Conservation (phyloP, 345 rosid genomes). For the Citrus sinensis region DNA sequence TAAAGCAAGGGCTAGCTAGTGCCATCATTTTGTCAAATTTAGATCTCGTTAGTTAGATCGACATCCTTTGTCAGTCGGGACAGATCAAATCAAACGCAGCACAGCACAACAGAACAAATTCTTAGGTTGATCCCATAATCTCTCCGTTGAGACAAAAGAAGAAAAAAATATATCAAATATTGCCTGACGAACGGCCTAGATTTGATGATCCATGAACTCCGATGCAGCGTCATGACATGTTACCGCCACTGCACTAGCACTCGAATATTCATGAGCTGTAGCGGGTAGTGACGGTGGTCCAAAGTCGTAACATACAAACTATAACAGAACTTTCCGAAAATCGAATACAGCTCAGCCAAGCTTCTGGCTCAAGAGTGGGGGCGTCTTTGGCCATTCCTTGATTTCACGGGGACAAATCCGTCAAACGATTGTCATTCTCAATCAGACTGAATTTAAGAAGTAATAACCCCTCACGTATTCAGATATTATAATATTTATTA, state of each 20-base stretch:
- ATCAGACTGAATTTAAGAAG: background rate
- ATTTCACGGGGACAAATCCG: conserved; percentile 19
- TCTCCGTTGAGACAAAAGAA: no score
- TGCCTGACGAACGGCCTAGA: conserved; percentile 4
- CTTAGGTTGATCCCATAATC: background rate
- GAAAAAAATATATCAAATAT: background rate
- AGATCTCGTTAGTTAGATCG: background rate
- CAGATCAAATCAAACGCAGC: background rate
- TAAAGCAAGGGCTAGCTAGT: background rate
- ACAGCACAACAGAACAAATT: background rate
- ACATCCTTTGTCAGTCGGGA: background rate
- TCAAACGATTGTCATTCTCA: background rate
- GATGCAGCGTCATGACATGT: conserved; percentile 9
- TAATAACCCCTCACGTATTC: background rate
- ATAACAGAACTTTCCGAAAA: conserved; percentile 20
- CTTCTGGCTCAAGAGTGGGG: conserved; percentile 31
- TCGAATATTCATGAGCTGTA: conserved; percentile 29
- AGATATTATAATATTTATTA: background rate
- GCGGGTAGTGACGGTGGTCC: conserved; percentile 48
- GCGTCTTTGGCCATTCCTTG: background rate
- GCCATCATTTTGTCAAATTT: background rate
- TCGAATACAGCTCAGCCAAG: conserved; percentile 45
- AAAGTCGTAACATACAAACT: conserved; percentile 22
- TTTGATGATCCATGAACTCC: background rate
- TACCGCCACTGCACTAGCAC: background rate